A percentile compares a stretch with the other conserved stretches of the same genome.
Evolutionary conservation across 2,329 filamentous ascomycete genomes (phyloP).

Genomic region (Colletotrichum sp.): DNA sequence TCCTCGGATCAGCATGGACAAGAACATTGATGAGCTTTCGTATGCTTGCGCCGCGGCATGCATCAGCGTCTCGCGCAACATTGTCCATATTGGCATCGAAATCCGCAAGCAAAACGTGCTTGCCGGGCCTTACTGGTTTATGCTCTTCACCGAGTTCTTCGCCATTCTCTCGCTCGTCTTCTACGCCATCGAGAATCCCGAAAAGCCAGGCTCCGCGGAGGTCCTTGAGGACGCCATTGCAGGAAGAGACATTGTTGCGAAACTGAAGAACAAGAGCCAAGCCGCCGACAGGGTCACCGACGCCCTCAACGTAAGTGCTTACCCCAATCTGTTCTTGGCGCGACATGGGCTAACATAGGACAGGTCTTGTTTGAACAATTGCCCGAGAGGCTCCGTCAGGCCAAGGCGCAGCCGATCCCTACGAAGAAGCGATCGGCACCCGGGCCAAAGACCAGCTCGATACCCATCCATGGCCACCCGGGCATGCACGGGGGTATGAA

Average conservation of each 20-base stretch:
- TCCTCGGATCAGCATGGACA: conserved; percentile 60
- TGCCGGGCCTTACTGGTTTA: conserved; percentile 88
- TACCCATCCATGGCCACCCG: conserved; percentile 31
- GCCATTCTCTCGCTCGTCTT: conserved; percentile 81
- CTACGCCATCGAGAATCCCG: conserved; percentile 80
- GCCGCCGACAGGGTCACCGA: conserved; percentile 86
- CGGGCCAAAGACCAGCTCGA: conserved; percentile 39
- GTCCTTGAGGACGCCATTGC: conserved; percentile 85
- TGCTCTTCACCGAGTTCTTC: conserved; percentile 84
- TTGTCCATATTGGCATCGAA: conserved; percentile 80
- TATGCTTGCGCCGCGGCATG: conserved; percentile 74
- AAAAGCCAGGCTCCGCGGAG: conserved; percentile 76
- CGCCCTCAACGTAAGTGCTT: conserved; percentile 71
- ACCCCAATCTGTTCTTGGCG: not conserved
- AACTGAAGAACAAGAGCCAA: conserved; percentile 82
- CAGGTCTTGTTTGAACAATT: conserved; percentile 85
- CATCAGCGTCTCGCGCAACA: conserved; percentile 70
- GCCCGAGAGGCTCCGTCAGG: conserved; percentile 71
- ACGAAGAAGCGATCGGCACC: conserved; percentile 65
- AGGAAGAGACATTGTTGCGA: conserved; percentile 82
- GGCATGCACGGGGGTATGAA: conserved; percentile 35
- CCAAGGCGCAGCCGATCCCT: conserved; percentile 39
- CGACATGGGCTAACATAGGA: not conserved
- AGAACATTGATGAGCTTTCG: conserved; percentile 73
- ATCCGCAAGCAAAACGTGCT: conserved; percentile 77